These are phyloP conservation scores for Tetraselmis chui DNA, from an alignment of 139 green algal species.

Conservation along the genomic window DNA sequence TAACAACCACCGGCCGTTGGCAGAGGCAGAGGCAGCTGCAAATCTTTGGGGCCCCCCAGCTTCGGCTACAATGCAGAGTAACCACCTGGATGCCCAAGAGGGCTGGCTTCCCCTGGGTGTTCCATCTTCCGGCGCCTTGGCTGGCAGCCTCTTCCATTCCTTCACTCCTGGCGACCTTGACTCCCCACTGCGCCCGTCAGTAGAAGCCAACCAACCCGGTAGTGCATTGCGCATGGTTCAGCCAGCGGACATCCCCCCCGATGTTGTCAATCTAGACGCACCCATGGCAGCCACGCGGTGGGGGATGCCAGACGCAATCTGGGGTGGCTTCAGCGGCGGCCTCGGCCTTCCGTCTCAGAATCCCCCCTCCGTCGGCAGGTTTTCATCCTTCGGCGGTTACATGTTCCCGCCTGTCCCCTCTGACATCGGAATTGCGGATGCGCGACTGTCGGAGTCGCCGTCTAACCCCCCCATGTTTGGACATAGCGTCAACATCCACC, in stretches of 20 bases:
- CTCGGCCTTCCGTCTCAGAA: background rate
- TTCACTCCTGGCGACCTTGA: background rate
- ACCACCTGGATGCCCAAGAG: background rate
- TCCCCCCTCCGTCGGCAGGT: background rate
- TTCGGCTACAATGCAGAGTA: too few relatives aligned
- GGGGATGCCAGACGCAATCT: background rate
- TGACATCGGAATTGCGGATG: too few relatives aligned
- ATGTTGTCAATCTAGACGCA: background rate
- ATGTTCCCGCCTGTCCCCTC: too few relatives aligned
- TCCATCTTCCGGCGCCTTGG: background rate
- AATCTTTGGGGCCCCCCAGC: too few relatives aligned
- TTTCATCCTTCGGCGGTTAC: background rate
- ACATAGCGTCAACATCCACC: background rate
- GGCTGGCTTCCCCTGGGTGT: background rate
- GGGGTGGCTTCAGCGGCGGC: background rate
- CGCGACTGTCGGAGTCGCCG: too few relatives aligned
- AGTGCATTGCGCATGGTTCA: background rate
- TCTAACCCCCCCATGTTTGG: too few relatives aligned
- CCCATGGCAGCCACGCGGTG: background rate
- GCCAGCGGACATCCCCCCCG: background rate
- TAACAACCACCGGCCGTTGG: background rate
- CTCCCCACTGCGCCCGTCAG: too few relatives aligned
- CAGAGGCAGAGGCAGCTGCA: background rate
- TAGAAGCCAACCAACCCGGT: background rate
- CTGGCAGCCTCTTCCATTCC: background rate